Base-by-base conservation (phyloP, 208 protist genomes). In the Crithidia fasciculata region DNA sequence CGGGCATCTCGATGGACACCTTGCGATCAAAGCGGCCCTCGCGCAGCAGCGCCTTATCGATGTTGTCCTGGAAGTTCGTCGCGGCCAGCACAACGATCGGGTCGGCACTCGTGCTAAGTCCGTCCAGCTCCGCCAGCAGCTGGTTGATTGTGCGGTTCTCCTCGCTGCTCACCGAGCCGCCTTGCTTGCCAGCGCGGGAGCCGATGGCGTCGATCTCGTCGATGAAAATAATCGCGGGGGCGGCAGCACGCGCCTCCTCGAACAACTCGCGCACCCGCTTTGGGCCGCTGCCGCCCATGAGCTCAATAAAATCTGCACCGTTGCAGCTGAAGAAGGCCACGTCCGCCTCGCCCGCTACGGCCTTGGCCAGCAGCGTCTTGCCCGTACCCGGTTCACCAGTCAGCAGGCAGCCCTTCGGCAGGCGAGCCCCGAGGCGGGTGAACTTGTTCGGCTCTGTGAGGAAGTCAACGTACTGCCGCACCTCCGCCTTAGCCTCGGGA, bases 151-250 rank as follows among this genome's bases (percentile, higher is more conserved):
- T 99, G 57, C 91, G 91, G 73, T 97, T 97, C 72, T 97, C 93
- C 71, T 97, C 93, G 74, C 89, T 93, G 74, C 93, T 94, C 19
- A 95, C 90, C 18, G 92, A 94, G 50, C 87, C 88, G 64, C 90
- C 85, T 40, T 85, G 76, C 69, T 90, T 89, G 15, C 88, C 84
- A 28, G 86, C 74, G 9, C 81, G 82, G 37, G 84, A 91, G 16
- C 98, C 98, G 56, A 99, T 96, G 49, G 98, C 98, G 80, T 99
- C 98, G 70, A 99, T 98, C 83, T 99, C 98, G 78, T 99, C 98
- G 61, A 99, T 99, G 73, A 99, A 99, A 62, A 99, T 88, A 74
- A 99, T 99, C 54, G 94, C 92, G 10, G 97, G 98, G n/a, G 96
- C 85, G 18, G 93, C 97, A 37, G 86, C 86, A 40, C 96, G 83